Percentiles rank a stretch among this genome's conserved stretches.
These are phyloP conservation scores for Cubamyces lactineus DNA, from an alignment of 768 basidiomycete genomes.

Conservation along the genomic window DNA sequence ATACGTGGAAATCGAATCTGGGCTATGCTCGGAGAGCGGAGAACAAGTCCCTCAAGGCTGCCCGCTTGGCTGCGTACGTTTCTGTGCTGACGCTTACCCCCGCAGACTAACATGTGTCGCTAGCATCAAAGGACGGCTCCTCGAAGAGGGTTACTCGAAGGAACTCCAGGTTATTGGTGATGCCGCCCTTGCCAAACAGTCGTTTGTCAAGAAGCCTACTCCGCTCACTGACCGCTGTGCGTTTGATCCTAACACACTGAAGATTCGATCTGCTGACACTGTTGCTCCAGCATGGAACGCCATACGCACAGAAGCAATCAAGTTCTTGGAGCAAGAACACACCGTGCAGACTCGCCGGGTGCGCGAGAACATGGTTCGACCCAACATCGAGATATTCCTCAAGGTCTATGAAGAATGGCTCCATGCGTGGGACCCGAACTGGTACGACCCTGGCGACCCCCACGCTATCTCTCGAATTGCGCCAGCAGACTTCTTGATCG, in stretches of 20 bases:
- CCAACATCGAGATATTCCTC: neutral
- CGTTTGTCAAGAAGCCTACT: neutral
- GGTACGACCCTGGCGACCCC: neutral
- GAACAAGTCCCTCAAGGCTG: neutral
- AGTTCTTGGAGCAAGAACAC: neutral
- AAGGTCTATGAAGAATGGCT: neutral
- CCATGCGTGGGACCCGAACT: neutral
- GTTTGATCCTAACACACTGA: neutral
- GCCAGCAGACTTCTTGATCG: conserved; percentile 5
- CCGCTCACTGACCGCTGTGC: conserved; percentile 3
- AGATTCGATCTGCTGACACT: neutral
- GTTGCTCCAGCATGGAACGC: neutral
- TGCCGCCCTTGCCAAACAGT: neutral
- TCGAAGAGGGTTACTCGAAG: neutral
- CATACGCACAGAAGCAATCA: neutral
- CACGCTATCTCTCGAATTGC: neutral
- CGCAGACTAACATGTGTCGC: neutral
- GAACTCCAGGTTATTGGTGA: neutral
- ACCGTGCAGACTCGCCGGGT: neutral
- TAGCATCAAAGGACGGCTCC: conserved; percentile 1
- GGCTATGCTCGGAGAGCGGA: neutral
- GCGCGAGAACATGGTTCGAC: neutral
- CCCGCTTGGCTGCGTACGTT: neutral
- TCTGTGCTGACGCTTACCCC: neutral
- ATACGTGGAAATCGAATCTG: neutral